Conservation (phyloP, 208 protist species). For the Borovskyia barvae region DNA sequence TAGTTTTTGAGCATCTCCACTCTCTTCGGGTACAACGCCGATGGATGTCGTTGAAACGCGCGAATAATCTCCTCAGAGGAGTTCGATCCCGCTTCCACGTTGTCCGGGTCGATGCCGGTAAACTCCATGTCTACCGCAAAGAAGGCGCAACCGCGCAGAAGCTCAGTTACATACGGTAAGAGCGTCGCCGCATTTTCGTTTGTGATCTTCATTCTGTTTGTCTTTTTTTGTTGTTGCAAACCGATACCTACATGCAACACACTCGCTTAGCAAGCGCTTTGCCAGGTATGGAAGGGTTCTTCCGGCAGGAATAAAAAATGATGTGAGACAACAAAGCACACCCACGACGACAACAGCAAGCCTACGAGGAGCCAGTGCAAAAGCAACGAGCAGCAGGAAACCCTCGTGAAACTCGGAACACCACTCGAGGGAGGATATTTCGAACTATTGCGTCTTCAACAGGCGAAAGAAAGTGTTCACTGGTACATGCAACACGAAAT, state of each 20-base stretch:
- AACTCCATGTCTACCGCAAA: conserved; percentile 68
- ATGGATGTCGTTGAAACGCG: conserved; percentile 26
- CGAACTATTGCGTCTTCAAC: too few species aligned
- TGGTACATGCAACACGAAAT: too few species aligned
- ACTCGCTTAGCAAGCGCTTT: too few species aligned
- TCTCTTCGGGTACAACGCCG: conserved; percentile 38
- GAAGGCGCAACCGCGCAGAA: conserved; percentile 35
- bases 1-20: conserved; percentile 29
- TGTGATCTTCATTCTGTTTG: conserved; percentile 47
- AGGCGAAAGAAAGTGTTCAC: too few species aligned
- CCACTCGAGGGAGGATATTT: too few species aligned
- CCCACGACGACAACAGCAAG: too few species aligned
- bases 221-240: conserved; percentile 4
- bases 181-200: conserved; percentile 27
- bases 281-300: too few species aligned
- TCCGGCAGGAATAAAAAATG: too few species aligned
- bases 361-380: too few species aligned
- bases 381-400: too few species aligned
- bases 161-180: conserved; percentile 19
- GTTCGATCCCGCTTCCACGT: background rate
- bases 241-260: background rate
- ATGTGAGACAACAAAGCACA: too few species aligned
- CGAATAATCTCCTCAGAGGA: background rate
- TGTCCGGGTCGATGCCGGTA: conserved; percentile 43
- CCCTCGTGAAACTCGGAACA: too few species aligned